Evolutionary conservation across 768 basidiomycete genomes (phyloP).

Genomic region (Pulveroboletus sp.): DNA sequence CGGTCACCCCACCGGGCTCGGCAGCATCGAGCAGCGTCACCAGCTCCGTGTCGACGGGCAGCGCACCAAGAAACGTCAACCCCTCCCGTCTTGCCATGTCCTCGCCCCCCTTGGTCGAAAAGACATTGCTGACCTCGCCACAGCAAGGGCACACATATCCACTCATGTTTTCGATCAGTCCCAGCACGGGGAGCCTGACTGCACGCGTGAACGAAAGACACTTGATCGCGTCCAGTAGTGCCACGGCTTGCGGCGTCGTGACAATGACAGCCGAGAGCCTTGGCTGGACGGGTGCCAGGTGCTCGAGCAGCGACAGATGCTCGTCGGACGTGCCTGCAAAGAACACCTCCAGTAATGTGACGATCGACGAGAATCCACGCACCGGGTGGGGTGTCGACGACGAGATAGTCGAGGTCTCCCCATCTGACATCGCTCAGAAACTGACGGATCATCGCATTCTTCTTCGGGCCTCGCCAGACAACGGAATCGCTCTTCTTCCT

Average conservation of each 20-base stretch:
- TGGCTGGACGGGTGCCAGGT: conserved; percentile 80
- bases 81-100: conserved; percentile 79
- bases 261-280: conserved; percentile 85
- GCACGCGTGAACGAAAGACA: conserved; percentile 93
- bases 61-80: conserved; percentile 75
- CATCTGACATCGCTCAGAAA: conserved; percentile 93
- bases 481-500: conserved; percentile 91
- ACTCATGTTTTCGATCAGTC: conserved; percentile 97
- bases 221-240: conserved; percentile 92
- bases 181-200: conserved; percentile 82
- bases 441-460: conserved; percentile 97
- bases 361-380: conserved; percentile 22
- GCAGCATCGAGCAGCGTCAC: conserved; percentile 81
- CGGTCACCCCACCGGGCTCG: conserved; percentile 27
- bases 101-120: conserved; percentile 91
- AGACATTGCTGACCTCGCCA: conserved; percentile 91
- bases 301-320: conserved; percentile 92
- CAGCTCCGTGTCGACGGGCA: conserved; percentile 92
- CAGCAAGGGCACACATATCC: conserved; percentile 98
- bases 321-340: conserved; percentile 93
- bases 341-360: conserved; percentile 4
- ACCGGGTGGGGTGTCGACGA: conserved; percentile 98
- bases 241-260: conserved; percentile 96
- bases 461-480: conserved; percentile 98
- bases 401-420: conserved; percentile 89